These are phyloP conservation scores for Bacidia rubella DNA, from an alignment of 495 filamentous ascomycete genomes.

Conservation along the genomic window DNA sequence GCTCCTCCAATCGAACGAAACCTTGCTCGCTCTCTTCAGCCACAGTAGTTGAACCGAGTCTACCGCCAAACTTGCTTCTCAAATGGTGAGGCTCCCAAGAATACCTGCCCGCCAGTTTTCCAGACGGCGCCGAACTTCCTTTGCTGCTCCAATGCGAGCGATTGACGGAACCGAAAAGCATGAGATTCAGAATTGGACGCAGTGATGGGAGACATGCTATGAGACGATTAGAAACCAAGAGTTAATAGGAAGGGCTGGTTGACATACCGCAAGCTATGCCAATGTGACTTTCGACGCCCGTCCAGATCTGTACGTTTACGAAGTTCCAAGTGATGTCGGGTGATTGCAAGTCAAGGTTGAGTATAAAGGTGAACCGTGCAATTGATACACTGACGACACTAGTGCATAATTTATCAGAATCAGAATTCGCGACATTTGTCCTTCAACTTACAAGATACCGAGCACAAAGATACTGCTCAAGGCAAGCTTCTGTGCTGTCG, in stretches of 20 bases:
- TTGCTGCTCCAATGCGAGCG: neutral
- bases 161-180: neutral
- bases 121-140: too few species aligned
- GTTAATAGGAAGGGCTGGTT: neutral
- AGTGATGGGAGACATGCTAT: constrained; percentile 4
- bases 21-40: too few species aligned
- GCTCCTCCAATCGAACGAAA: too few species aligned
- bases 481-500: constrained; percentile 29
- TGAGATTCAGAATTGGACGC: constrained; percentile 1
- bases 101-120: too few species aligned
- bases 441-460: constrained; percentile 30
- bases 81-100: too few species aligned
- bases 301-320: neutral
- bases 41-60: too few species aligned
- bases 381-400: constrained; percentile 4
- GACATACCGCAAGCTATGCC: constrained; percentile 1
- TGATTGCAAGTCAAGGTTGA: neutral
- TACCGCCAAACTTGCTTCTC: too few species aligned
- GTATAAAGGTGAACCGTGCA: neutral
- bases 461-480: constrained; percentile 35
- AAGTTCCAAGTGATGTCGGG: constrained; percentile 4
- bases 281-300: neutral
- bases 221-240: neutral
- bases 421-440: neutral
- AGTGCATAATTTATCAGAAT: neutral